Evolutionary conservation across 257 asterid species (phyloP), one percentile per base, ranked within the genome.

Genomic region (Jaltomata sinuosa): DNA sequence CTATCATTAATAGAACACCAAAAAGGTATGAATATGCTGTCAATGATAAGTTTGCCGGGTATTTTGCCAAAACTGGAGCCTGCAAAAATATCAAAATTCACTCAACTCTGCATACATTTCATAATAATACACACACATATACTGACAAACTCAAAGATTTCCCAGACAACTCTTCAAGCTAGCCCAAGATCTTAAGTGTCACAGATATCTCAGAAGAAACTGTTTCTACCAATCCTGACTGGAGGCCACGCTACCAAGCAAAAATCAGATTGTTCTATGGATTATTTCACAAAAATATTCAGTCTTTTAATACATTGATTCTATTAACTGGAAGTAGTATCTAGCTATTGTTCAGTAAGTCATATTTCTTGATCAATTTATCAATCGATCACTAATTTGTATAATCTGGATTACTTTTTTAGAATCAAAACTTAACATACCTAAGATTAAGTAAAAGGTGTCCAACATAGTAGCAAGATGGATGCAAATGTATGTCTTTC

Each of bases 21-120:
- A 92, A 96, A 71, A 86, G 88, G 89, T 94, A 93, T 79, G 99
- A 91, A 90, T 87, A 96, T 19, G 99, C 98, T n/a, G 98, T 96
- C 91, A 94, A 89, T 40, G 99, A 93, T 88, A 96, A 91, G 85
- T 92, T 91, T 80, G 98, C 98, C 50, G 98, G 98, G 89, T 96
- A 94, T 80, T 91, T 93, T 34, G 90, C 95, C 86, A 96, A 86
- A 84, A 96, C 87, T 79, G 98, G 97, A 83, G 98, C 98, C 98
- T 94, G 93, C 81, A 67, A 85, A 87, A 69, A 86, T 61, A 74
- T 77, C 78, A 83, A 10, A 54, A 5, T 52, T 36, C 49, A 34
- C 49, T 65, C 45, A 32, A 32, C 25, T 16, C 76, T 34, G 47
- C 76, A 32, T 67, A 18, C 76, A 67, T 67, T 32, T 67, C 47